phyloP scores from a whole-genome alignment of 495 filamentous ascomycete species.

The Diplogelasinospora grovesii region DNA sequence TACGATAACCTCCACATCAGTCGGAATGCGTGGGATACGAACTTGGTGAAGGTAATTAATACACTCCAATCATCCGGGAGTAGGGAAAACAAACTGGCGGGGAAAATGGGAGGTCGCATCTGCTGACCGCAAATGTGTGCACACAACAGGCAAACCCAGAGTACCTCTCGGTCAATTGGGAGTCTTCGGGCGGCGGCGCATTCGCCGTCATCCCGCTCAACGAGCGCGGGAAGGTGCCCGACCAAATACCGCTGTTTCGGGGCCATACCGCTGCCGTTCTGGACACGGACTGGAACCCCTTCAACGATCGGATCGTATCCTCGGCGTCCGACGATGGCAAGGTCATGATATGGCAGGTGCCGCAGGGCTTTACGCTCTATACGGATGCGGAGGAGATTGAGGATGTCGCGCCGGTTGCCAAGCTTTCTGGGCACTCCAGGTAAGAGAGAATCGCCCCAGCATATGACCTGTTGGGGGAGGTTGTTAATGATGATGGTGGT shows the following conservation, averaged over 20 bases:
- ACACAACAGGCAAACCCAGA: conserved; percentile 84
- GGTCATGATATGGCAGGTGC: conserved; percentile 93
- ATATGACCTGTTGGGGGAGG: background rate
- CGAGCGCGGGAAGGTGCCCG: conserved; percentile 82
- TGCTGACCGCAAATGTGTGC: too few species aligned
- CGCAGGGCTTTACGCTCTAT: conserved; percentile 75
- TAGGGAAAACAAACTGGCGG: too few species aligned
- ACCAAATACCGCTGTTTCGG: conserved; percentile 89
- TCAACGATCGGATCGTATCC: conserved; percentile 86
- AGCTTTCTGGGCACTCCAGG: conserved; percentile 69
- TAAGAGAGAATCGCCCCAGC: conserved; percentile 8
- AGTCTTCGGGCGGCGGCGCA: conserved; percentile 90
- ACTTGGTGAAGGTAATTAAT: conserved; percentile 94
- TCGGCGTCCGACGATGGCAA: conserved; percentile 96
- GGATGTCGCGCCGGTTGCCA: conserved; percentile 74
- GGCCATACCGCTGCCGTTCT: conserved; percentile 93
- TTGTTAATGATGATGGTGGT: too few species aligned
- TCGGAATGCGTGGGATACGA: conserved; percentile 98
- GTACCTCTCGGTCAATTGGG: conserved; percentile 97
- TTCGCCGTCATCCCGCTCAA: conserved; percentile 92
- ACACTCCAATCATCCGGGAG: background rate
- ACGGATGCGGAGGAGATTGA: conserved; percentile 75
- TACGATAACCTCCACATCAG: conserved; percentile 95
- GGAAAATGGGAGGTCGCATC: too few species aligned
- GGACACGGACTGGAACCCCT: conserved; percentile 98